Evolutionary conservation across 768 basidiomycete genomes (phyloP), one percentile per base, ranked within the genome.

Genomic region (Exidia glandulosa): DNA sequence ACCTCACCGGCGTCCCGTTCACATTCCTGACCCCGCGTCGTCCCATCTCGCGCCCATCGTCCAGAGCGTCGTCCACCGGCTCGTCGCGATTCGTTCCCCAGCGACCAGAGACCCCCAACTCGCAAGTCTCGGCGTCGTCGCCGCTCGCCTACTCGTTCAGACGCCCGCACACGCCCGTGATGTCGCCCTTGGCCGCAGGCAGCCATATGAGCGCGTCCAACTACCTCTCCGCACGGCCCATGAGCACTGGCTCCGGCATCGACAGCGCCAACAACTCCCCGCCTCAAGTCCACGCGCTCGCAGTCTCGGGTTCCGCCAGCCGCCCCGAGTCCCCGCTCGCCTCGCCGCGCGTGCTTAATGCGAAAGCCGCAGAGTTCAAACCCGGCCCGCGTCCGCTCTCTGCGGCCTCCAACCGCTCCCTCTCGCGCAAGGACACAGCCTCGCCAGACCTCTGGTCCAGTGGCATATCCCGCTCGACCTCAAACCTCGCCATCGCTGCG

Each of bases 361-460:
- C 93, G 47, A 94, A 94, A 73, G 92, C 93, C 1, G 82, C 79
- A 36, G 90, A 94, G 69, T 94, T 94, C 73, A 88, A 84, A 65
- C 93, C 93, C 19, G 86, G 88, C 36, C 85, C 81, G 32, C 82
- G 89, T 2, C 89, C 92, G 0, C 78, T 90, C 30, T 88, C 87
- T 7, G 86, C 90, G 1, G 83, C 84, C 32, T 85, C 79, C 32
- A 81, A 79, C 67, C 79, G 72, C 60, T 81, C 77, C 5, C 75
- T 79, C 62, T 74, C 61, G 52, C 78, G 90, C 47, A 82, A 83
- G 9, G 88, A 91, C 61, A 90, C 90, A 1, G 86, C 89, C n/a
- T 90, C 90, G 6, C 90, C 90, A 13, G 93, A 94, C 75, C 70
- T 92, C 58, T 95, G 93, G 92, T 83, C 90, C 2, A 89, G 90